A percentile compares a stretch with the other conserved stretches of the same genome.
Evolutionary conservation across 192 early-diverging fungal species (phyloP).

Genomic region (Glomus cerebriforme): DNA sequence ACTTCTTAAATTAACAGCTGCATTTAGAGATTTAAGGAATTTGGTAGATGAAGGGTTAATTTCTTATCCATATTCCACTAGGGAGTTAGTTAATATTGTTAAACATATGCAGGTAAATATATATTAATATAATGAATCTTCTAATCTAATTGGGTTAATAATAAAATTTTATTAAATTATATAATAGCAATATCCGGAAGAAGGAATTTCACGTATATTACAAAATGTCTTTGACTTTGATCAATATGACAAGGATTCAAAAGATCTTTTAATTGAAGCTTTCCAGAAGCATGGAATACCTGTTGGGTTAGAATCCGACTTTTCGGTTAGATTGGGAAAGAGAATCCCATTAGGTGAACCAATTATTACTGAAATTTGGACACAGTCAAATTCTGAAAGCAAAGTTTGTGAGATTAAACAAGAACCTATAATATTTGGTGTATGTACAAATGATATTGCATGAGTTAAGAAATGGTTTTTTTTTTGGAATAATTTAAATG

Average conservation of each 20-base stretch:
- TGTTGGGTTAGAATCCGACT: constrained; percentile 68
- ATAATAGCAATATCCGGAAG: constrained; percentile 59
- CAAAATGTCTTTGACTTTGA: constrained; percentile 87
- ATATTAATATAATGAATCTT: background rate
- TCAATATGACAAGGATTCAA: constrained; percentile 66
- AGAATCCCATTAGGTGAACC: constrained; percentile 52
- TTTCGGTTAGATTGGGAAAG: constrained; percentile 60
- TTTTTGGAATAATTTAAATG: constrained; percentile 33
- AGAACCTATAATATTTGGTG: constrained; percentile 36
- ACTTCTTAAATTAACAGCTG: constrained; percentile 62
- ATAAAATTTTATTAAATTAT: background rate
- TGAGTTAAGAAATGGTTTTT: background rate
- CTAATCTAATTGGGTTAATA: background rate
- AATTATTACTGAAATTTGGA: constrained; percentile 60
- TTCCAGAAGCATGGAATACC: constrained; percentile 76
- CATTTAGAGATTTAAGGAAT: constrained; percentile 71
- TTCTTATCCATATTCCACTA: constrained; percentile 80
- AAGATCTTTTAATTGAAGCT: constrained; percentile 69
- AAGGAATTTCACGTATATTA: constrained; percentile 66
- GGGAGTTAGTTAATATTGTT: constrained; percentile 80
- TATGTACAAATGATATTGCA: constrained; percentile 11
- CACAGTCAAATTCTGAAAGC: constrained; percentile 29
- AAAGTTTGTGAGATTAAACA: constrained; percentile 24
- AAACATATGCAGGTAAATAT: constrained; percentile 63
- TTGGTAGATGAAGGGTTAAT: constrained; percentile 76